These are phyloP conservation scores for Amaranthus cruentus DNA, from an alignment of 148 eudicot genomes.

Conservation along the genomic window DNA sequence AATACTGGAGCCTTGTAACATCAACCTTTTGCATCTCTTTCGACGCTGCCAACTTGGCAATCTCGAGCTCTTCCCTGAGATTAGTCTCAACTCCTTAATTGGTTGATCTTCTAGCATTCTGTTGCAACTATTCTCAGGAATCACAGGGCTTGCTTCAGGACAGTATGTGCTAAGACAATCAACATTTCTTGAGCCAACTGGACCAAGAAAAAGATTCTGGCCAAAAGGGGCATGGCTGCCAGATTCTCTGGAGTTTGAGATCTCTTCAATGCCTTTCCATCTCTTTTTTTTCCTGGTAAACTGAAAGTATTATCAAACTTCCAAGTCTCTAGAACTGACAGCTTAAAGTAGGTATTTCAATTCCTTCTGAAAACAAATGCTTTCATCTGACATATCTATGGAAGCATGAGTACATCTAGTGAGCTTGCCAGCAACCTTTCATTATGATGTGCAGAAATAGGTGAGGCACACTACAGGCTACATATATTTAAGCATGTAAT, in stretches of 20 bases:
- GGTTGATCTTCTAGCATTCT: slow-evolving; percentile 17
- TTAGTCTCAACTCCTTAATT: slow-evolving; percentile 24
- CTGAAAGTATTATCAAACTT: slow-evolving; percentile 32
- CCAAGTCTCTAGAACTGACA: background rate
- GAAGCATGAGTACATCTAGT: slow-evolving; percentile 5
- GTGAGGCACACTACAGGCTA: background rate
- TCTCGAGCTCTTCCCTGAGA: slow-evolving; percentile 42
- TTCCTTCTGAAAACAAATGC: background rate
- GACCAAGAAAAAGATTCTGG: slow-evolving; percentile 22
- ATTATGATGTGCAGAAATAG: background rate
- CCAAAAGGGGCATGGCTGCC: slow-evolving; percentile 19
- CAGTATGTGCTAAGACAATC: slow-evolving; percentile 13
- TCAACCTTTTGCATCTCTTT: slow-evolving; percentile 36
- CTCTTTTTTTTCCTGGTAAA: slow-evolving; percentile 48
- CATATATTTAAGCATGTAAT: background rate
- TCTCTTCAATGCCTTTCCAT: slow-evolving; percentile 35
- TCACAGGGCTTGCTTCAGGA: slow-evolving; percentile 5
- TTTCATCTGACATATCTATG: background rate
- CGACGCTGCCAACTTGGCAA: slow-evolving; percentile 53
- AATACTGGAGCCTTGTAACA: slow-evolving; percentile 15
- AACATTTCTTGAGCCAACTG: slow-evolving; percentile 15
- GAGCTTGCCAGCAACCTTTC: background rate
- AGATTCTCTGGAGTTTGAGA: slow-evolving; percentile 19
- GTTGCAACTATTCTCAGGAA: slow-evolving; percentile 15
- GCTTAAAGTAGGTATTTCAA: background rate